Percentiles rank a stretch among this genome's conserved stretches.
These are phyloP conservation scores for Phytophthora tentaculata DNA, from an alignment of 352 stramenopile species.

Conservation along the genomic window DNA sequence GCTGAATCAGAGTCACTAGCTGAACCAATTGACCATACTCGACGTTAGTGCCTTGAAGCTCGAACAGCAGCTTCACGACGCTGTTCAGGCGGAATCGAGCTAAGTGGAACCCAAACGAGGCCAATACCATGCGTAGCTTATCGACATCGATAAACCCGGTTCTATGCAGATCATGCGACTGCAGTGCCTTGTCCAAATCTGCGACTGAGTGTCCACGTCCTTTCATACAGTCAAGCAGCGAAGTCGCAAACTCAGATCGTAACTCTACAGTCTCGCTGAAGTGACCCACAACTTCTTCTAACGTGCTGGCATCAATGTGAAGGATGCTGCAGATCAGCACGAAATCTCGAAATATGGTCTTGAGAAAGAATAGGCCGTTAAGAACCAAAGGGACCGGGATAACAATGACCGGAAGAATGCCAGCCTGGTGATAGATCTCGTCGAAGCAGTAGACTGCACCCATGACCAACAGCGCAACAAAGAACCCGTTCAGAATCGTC, in stretches of 20 bases:
- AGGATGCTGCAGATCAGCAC: conserved; percentile 59
- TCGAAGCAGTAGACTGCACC: conserved; percentile 60
- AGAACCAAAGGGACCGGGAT: conserved; percentile 47
- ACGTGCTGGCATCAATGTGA: conserved; percentile 49
- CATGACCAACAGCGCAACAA: conserved; percentile 56
- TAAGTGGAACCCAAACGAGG: conserved; percentile 49
- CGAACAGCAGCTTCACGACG: conserved; percentile 60
- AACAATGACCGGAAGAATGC: conserved; percentile 33
- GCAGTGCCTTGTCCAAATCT: conserved; percentile 40
- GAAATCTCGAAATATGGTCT: conserved; percentile 63
- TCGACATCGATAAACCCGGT: conserved; percentile 46
- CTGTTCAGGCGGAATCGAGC: conserved; percentile 67
- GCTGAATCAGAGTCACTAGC: conserved; percentile 39
- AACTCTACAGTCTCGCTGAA: conserved; percentile 66
- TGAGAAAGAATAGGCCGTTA: conserved; percentile 62
- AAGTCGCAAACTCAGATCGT: conserved; percentile 50
- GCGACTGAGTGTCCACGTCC: conserved; percentile 13
- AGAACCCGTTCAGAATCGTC: conserved; percentile 71
- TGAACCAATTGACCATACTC: conserved; percentile 55
- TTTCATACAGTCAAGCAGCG: conserved; percentile 34
- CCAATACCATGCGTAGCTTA: conserved; percentile 45
- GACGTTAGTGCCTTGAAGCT: conserved; percentile 43
- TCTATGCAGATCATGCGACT: conserved; percentile 25
- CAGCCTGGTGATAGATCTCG: conserved; percentile 29
- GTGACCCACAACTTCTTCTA: conserved; percentile 59